Evolutionary conservation across 495 filamentous ascomycete genomes (phyloP).

Genomic region (Sordaria brevicollis): DNA sequence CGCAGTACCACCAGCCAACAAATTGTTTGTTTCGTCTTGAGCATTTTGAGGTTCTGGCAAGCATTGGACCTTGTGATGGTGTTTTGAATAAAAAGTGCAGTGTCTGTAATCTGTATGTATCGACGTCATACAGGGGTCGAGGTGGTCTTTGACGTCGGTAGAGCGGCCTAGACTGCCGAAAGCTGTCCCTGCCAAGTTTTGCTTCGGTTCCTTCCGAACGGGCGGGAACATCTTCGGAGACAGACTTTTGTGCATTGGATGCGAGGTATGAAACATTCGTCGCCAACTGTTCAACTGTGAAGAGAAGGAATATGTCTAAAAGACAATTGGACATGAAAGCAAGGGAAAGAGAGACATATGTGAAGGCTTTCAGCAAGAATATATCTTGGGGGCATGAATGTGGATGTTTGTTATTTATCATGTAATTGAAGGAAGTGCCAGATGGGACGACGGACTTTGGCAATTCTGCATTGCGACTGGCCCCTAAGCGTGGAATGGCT

Average conservation of each 20-base stretch:
- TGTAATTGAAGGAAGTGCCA: background rate
- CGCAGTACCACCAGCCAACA: background rate
- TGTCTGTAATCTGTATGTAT: background rate
- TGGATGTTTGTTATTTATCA: background rate
- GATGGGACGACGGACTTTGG: background rate
- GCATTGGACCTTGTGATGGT: background rate
- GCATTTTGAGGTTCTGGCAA: no score
- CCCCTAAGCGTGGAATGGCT: background rate
- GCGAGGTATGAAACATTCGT: background rate
- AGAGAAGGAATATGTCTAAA: background rate
- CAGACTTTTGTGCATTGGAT: background rate
- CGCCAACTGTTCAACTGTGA: background rate
- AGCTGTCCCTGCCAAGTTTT: no score
- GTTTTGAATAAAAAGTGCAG: background rate
- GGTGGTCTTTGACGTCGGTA: background rate
- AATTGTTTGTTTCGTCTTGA: background rate
- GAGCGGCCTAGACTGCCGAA: background rate
- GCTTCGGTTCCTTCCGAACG: background rate
- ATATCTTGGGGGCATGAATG: background rate
- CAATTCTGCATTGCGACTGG: background rate
- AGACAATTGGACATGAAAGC: no score
- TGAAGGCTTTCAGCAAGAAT: background rate
- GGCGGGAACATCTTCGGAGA: background rate
- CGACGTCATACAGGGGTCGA: background rate
- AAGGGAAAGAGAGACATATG: no score